Percentiles rank a stretch among this genome's conserved stretches.
Conservation (phyloP, 208 protist species). For the Leishmania martiniquensis region DNA sequence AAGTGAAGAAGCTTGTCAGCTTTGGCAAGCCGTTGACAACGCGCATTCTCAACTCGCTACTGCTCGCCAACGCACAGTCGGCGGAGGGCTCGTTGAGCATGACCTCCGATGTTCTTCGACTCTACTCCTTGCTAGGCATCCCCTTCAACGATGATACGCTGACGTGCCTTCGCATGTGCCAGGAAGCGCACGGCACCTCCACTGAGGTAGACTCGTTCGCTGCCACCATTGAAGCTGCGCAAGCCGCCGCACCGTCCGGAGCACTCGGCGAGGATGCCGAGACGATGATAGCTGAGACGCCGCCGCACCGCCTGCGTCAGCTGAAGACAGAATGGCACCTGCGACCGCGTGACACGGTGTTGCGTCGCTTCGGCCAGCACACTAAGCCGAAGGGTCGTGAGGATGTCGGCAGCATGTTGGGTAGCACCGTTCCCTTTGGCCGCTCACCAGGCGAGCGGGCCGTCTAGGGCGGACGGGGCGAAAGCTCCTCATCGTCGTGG, state of each 20-base stretch:
- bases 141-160: conserved; percentile 72
- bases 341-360: conserved; percentile 68
- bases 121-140: conserved; percentile 68
- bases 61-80: conserved; percentile 84
- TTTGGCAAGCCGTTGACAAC: conserved; percentile 83
- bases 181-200: conserved; percentile 48
- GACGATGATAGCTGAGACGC: conserved; percentile 38
- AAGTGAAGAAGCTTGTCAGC: conserved; percentile 73
- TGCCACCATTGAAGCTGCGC: conserved; percentile 23
- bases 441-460: conserved; percentile 65
- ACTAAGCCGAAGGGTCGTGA: conserved; percentile 37
- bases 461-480: conserved; percentile 30
- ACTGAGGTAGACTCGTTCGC: conserved; percentile 36
- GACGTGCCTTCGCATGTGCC: conserved; percentile 55
- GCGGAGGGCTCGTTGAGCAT: conserved; percentile 58
- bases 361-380: conserved; percentile 81
- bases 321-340: conserved; percentile 74
- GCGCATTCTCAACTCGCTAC: conserved; percentile 81
- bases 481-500: not conserved
- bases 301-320: conserved; percentile 72
- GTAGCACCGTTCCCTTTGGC: conserved; percentile 82
- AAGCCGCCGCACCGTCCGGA: conserved; percentile 19
- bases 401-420: conserved; percentile 78
- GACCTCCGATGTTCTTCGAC: conserved; percentile 65
- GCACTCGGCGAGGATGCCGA: conserved; percentile 54